Evolutionary conservation across 1,284 basidiomycete genomes (phyloP), one percentile per base, ranked within the genome.

Genomic region (Trametes hirsuta): DNA sequence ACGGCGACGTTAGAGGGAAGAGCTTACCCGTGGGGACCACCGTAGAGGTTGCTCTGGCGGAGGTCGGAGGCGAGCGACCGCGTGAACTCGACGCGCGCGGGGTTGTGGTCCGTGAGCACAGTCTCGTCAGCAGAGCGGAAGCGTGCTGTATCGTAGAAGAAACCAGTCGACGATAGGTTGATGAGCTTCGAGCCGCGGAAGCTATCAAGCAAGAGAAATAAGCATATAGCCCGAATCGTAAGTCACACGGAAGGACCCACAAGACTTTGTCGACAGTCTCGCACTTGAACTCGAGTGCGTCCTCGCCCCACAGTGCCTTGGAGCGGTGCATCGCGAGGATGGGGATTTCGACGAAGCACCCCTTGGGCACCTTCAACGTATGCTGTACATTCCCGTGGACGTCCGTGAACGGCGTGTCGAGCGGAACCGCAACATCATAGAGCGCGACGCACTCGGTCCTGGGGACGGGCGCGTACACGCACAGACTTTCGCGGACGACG

Each of bases 401-500:
- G 54, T 76, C 75, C 6, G 59, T 65, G 61, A 72, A 70, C 4
- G 72, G 73, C 41, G 64, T 64, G 34, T 59, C 62, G 9, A 78
- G 58, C 1, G 76, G 77, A 24, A 78, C 71, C 12, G 68, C 63
- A n/a, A 85, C 84, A 61, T 90, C 86, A 47, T 81, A 74, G 42
- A 68, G 71, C 0, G 80, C 80, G 9, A 80, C 72, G 4, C 91
- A 81, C n/a, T 81, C 69, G 0, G 84, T 84, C 2, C 68, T 71
- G 0, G 85, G 76, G 0, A 91, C 87, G 1, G 91, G 90, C 0
- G 85, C 67, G 65, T 88, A 78, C 6, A 93, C 65, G 14, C 93
- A 81, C 36, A 95, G 75, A 0, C 81, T 79, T 72, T 95, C 93
- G 35, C 87, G 82, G 2, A 91, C 78, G 10, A 93, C 86, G 15